Evolutionary conservation across 805 yeast species (phyloP), one percentile per base, ranked within the genome.

Genomic region (Martiniozyma abietophila): DNA sequence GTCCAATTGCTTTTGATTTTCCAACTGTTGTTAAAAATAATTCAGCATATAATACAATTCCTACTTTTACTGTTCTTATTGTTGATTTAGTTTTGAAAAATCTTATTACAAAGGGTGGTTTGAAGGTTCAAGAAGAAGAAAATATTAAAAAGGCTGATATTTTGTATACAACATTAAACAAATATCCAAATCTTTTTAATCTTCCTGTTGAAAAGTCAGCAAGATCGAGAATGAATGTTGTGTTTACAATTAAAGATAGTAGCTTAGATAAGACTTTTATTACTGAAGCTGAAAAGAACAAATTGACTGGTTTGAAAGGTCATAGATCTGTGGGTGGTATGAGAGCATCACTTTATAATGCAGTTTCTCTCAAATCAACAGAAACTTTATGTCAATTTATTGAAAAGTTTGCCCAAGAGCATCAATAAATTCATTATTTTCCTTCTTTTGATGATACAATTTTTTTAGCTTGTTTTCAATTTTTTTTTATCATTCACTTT

Each of bases 311-410:
- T 6, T 68, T 89, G 50, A 83, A 86, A 61, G 97, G 98, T 27
- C 97, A 89, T 60, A 74, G 97, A 56, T 84, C 95, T 4, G 97
- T 89, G 28, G 97, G 97, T 33, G 98, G 98, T 20, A 80, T 92
- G 60, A 78, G 98, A 59, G 88, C 94, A 11, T 86, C 96, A 10
- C 64, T 86, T 35, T 88, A 89, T 59, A 89, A 92, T 51, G 96
- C 97, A 11, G 81, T 92, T 34, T 56, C 76, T 4, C 61, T 73
- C 31, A 65, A 69, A 16, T 73, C 83, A 48, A 78, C 75, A 19
- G 61, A 73, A 41, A 47, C 62, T 37, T 63, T 85, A 45, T 75
- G 67, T 24, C 60, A 65, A 15, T 84, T 71, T 47, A 58, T 82
- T 28, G 58, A 64, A 15, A 66, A 71, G 30, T 85, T 80, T 61